These are phyloP conservation scores for Nissolia schottii DNA, from an alignment of 306 rosid genomes.

Conservation along the genomic window DNA sequence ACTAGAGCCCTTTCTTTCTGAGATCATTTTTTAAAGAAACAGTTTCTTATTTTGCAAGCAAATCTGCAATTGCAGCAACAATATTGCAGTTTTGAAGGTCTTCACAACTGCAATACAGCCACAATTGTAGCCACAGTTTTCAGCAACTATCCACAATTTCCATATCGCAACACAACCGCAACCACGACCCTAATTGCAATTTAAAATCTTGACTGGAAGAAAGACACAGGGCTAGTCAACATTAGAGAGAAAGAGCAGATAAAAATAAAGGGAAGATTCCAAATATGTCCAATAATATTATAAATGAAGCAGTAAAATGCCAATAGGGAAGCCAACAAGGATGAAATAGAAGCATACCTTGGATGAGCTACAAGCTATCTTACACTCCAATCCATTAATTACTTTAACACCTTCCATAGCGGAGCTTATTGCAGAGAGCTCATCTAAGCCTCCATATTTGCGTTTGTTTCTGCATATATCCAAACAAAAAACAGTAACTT, in stretches of 20 bases:
- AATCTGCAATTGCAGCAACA: too few relatives aligned
- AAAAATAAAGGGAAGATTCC: not conserved
- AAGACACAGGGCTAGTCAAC: not conserved
- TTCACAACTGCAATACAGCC: not conserved
- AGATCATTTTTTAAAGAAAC: not conserved
- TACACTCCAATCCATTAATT: constrained; percentile 92
- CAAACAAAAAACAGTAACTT: constrained; percentile 14
- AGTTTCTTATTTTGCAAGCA: too few relatives aligned
- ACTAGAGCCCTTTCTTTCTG: not conserved
- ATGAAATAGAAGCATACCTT: constrained; percentile 54
- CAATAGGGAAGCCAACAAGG: not conserved
- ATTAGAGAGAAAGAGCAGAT: not conserved
- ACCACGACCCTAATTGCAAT: not conserved
- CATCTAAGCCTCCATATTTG: constrained; percentile 49
- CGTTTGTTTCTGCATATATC: constrained; percentile 63
- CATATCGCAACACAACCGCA: not conserved
- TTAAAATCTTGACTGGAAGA: not conserved
- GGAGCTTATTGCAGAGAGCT: constrained; percentile 50
- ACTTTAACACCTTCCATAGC: constrained; percentile 77
- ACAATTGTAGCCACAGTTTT: not conserved
- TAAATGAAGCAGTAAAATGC: not conserved
- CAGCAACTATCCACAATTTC: not conserved
- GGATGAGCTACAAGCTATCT: constrained; percentile 87
- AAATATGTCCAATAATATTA: not conserved
- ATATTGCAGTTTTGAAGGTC: not conserved